Base-by-base conservation (phyloP, 257 asterid genomes). In the Marsdenia floribunda region DNA sequence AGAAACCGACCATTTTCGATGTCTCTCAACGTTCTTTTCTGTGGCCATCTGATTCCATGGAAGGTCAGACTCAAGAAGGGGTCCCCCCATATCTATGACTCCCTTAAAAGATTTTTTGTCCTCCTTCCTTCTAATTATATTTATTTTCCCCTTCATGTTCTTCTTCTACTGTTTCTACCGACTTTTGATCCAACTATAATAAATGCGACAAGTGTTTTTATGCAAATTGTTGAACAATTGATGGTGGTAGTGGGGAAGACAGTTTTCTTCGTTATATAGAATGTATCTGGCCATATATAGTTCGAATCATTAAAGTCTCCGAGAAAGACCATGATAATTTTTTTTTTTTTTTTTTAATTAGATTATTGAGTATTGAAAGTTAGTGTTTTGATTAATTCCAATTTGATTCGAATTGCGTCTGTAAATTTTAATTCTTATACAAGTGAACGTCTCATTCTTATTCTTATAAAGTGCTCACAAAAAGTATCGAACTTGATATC, bases 161-260 rank as follows among this genome's bases (percentile, higher is more conserved):
- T 7, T 44, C 12, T 8, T 44, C 49, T 44, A 44, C 49, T 44
- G 49, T 50, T 50, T 3, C 49, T 38, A 66, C 65, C 52, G 46
- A 52, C 75, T 54, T 70, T n/a, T 42, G 54, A 71, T 71, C 75
- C 18, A 2, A 71, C 0, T 19, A 4, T 46, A 35, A 52, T 70
- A 14, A 53, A 54, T 19, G 55, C 49, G 18, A 54, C 66, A 33
- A 9, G 66, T 35, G 37, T 19, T 16, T 16, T 6, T n/a, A 24
- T 54, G n/a, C 11, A 71, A 47, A 50, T 71, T 63, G 74, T 10
- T 50, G 37, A 47, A 21, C 44, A 70, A 70, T 70, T 26, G 24
- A 70, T 19, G 29, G 63, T 1, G 40, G 29, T 52, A 52, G 64
- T 5, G 14, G 2, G 49, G 26, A 26, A 6, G 64, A 42, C 64